Evolutionary conservation across 352 stramenopile genomes (phyloP).

Genomic region (Phytophthora meadii): DNA sequence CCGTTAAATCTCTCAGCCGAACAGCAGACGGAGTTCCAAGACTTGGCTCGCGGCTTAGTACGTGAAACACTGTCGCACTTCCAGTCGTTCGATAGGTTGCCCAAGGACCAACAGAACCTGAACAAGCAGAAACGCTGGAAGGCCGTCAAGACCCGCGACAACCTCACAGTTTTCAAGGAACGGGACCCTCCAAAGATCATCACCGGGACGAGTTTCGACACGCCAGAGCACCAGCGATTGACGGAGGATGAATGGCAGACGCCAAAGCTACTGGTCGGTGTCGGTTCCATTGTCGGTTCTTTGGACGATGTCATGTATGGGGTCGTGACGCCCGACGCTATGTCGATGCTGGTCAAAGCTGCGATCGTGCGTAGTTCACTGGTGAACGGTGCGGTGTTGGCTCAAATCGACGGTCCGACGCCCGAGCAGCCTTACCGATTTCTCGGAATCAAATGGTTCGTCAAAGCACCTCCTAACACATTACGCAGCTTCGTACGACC

Average conservation of each 20-base stretch:
- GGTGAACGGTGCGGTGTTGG: constrained; percentile 48
- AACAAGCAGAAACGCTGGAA: constrained; percentile 48
- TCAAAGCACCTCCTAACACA: constrained; percentile 42
- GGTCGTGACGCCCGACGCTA: constrained; percentile 42
- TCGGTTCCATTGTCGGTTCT: constrained; percentile 52
- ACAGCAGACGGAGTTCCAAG: constrained; percentile 32
- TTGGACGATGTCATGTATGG: constrained; percentile 76
- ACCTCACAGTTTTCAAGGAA: constrained; percentile 51
- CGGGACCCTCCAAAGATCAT: constrained; percentile 37
- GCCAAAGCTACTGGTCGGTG: constrained; percentile 52
- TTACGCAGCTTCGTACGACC: constrained; percentile 40
- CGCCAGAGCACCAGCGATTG: constrained; percentile 38
- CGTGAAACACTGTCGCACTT: constrained; percentile 45
- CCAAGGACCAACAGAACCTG: constrained; percentile 22
- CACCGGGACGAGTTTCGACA: constrained; percentile 37
- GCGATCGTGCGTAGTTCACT: constrained; percentile 42
- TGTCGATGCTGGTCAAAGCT: constrained; percentile 50
- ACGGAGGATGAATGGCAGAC: constrained; percentile 47
- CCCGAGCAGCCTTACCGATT: constrained; percentile 47
- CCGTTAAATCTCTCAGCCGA: constrained; percentile 32
- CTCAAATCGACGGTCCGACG: constrained; percentile 38
- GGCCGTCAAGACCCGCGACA: constrained; percentile 49
- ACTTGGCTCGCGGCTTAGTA: constrained; percentile 39
- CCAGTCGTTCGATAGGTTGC: constrained; percentile 30
- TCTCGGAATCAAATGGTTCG: constrained; percentile 60